Percentiles rank a stretch among this genome's conserved stretches.
Evolutionary conservation across 192 early-diverging fungal species (phyloP).

Genomic region (Dispira simplex): DNA sequence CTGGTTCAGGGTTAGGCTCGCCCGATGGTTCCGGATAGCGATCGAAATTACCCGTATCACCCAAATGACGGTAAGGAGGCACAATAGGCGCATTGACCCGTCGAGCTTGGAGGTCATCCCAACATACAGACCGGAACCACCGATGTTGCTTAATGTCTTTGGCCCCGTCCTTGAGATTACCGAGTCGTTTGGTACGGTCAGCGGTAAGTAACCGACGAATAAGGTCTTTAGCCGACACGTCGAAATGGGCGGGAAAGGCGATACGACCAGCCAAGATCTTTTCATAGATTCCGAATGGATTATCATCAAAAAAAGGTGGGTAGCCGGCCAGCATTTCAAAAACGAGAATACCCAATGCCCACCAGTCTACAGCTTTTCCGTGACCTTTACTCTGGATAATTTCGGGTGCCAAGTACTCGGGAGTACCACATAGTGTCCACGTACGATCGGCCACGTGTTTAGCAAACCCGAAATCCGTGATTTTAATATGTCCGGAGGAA

Average conservation of each 20-base stretch:
- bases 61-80: slow-evolving; percentile 72
- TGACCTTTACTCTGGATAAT: slow-evolving; percentile 97
- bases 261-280: slow-evolving; percentile 89
- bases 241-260: slow-evolving; percentile 79
- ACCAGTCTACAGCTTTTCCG: slow-evolving; percentile 97
- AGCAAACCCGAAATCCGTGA: slow-evolving; percentile 97
- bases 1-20: slow-evolving; percentile 34
- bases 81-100: slow-evolving; percentile 77
- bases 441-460: slow-evolving; percentile 81
- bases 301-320: slow-evolving; percentile 97
- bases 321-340: slow-evolving; percentile 98
- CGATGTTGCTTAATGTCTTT: slow-evolving; percentile 87
- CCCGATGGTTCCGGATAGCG: slow-evolving; percentile 76
- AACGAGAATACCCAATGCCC: slow-evolving; percentile 93
- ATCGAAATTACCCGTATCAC: slow-evolving; percentile 97
- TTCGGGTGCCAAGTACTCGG: slow-evolving; percentile 92
- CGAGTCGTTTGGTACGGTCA: slow-evolving; percentile 83
- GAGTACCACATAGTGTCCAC: slow-evolving; percentile 97
- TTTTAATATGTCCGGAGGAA: slow-evolving; percentile 83
- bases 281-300: slow-evolving; percentile 96
- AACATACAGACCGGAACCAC: slow-evolving; percentile 90
- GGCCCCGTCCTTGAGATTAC: slow-evolving; percentile 83
- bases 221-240: slow-evolving; percentile 69
- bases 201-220: slow-evolving; percentile 82
- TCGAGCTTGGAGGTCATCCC: slow-evolving; percentile 68